Evolutionary conservation across 805 yeast species (phyloP).

Genomic region (Trichomonascus vanleenenianus): DNA sequence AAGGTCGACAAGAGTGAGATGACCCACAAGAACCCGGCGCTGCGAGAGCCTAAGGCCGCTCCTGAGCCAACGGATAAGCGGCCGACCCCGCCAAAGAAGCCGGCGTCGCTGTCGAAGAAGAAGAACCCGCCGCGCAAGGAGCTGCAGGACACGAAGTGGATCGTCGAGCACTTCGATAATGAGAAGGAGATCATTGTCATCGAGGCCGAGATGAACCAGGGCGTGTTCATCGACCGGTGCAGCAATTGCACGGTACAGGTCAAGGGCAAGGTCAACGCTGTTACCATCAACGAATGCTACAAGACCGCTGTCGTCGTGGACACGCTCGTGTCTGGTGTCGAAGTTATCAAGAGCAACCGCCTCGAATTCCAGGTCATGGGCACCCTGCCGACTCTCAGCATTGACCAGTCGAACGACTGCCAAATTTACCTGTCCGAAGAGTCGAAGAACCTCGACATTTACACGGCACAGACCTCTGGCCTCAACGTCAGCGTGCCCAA

Average conservation of each 20-base stretch:
- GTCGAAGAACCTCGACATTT: conserved; percentile 67
- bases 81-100: conserved; percentile 71
- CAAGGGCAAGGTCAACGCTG: conserved; percentile 86
- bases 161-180: conserved; percentile 68
- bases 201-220: conserved; percentile 79
- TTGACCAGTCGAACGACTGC: conserved; percentile 87
- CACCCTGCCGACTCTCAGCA: conserved; percentile 70
- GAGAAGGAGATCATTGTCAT: conserved; percentile 51
- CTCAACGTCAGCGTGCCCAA: conserved; percentile 79
- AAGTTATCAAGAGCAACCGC: conserved; percentile 69
- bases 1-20: conserved; percentile 90
- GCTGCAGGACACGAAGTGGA: conserved; percentile 82
- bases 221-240: conserved; percentile 83
- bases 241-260: conserved; percentile 64
- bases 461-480: conserved; percentile 78
- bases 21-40: conserved; percentile 86
- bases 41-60: conserved; percentile 47
- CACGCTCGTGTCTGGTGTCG: conserved; percentile 78
- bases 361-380: conserved; percentile 84
- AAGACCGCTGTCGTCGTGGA: conserved; percentile 77
- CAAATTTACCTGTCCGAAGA: conserved; percentile 66
- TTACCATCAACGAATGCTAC: conserved; percentile 65
- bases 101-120: conserved; percentile 41
- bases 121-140: conserved; percentile 57
- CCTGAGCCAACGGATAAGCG: conserved; percentile 37